Conservation (phyloP, 345 rosid genomes). For the Citrus cavaleriei region DNA sequence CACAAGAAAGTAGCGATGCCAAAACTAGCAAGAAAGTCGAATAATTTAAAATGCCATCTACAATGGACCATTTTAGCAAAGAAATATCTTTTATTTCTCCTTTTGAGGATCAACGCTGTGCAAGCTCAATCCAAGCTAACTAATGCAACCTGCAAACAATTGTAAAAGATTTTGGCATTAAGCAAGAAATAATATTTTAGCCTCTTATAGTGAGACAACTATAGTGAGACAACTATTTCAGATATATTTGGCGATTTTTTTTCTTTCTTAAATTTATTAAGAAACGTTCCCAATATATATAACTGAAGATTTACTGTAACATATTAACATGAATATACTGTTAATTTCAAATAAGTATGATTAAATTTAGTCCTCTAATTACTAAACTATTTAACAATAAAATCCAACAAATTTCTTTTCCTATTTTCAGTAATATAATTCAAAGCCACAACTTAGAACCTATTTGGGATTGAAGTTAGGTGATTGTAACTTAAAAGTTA, state of each 20-base stretch:
- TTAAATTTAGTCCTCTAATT: no score
- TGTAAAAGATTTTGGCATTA: slow-evolving; percentile 41
- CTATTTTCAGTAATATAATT: no score
- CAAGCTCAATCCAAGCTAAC: slow-evolving; percentile 25
- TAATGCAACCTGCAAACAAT: slow-evolving; percentile 20
- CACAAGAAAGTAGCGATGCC: slow-evolving; percentile 26
- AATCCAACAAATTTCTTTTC: no score
- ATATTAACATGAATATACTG: no score
- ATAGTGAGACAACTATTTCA: neutral
- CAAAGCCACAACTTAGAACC: no score
- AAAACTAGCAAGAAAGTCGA: slow-evolving; percentile 47
- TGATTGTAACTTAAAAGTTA: no score
- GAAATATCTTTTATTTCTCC: slow-evolving; percentile 3
- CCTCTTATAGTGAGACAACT: neutral
- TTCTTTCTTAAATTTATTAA: no score
- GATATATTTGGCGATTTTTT: neutral
- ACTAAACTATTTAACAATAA: no score
- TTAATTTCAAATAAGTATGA: no score
- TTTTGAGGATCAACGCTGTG: neutral
- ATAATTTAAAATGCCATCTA: slow-evolving; percentile 10
- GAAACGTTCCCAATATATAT: no score
- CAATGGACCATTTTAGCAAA: slow-evolving; percentile 13
- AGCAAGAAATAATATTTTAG: slow-evolving; percentile 23
- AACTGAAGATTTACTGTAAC: no score
- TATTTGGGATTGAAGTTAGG: no score